Conservation (phyloP, 352 stramenopile genomes). For the Hyaloperonospora brassicae region DNA sequence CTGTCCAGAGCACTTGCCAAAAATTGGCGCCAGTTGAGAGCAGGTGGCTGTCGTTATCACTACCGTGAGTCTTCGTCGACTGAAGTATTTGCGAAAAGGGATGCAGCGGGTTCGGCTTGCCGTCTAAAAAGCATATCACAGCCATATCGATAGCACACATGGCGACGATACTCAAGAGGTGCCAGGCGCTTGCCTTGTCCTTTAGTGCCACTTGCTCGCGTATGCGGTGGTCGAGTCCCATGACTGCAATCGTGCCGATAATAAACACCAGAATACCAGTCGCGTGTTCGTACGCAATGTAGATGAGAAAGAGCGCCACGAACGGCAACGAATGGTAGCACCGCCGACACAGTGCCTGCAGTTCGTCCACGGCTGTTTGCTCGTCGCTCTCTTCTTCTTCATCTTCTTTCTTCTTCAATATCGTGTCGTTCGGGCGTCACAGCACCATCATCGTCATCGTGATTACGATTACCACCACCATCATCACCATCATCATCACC, state of each 20-base stretch:
- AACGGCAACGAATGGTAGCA: conserved; percentile 74
- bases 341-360: conserved; percentile 53
- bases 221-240: conserved; percentile 65
- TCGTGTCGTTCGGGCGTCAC: no score
- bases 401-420: no score
- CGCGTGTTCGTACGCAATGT: conserved; percentile 74
- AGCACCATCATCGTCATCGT: no score
- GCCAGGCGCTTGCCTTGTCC: conserved; percentile 48
- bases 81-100: conserved; percentile 43
- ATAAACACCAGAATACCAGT: conserved; percentile 61
- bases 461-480: no score
- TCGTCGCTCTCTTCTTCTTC: conserved; percentile 33
- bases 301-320: conserved; percentile 56
- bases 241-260: conserved; percentile 54
- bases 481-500: no score
- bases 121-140: conserved; percentile 51
- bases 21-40: conserved; percentile 27
- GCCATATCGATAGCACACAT: conserved; percentile 57
- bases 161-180: conserved; percentile 41
- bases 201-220: conserved; percentile 65
- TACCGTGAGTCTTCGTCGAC: conserved; percentile 19
- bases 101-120: conserved; percentile 46
- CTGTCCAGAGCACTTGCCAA: conserved; percentile 62
- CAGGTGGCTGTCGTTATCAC: conserved; percentile 7
- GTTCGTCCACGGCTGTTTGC: conserved; percentile 49